These are phyloP conservation scores for Sechiopsis laciniata DNA, from an alignment of 306 rosid species.

Conservation along the genomic window DNA sequence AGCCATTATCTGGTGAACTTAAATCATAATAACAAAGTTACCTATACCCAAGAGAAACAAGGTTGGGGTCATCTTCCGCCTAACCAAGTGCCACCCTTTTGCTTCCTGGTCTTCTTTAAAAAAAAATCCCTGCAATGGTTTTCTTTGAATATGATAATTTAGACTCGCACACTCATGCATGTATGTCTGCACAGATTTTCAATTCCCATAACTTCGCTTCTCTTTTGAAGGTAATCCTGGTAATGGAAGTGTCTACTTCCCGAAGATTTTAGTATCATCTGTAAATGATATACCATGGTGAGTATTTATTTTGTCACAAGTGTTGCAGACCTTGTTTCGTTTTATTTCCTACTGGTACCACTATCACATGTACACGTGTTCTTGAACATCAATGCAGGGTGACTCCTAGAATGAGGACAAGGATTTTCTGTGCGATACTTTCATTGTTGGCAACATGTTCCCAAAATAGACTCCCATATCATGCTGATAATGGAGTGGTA, in stretches of 20 bases:
- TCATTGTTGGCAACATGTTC: slow-evolving; percentile 58
- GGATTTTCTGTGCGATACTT: slow-evolving; percentile 48
- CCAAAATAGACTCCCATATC: slow-evolving; percentile 71
- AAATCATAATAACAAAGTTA: neutral
- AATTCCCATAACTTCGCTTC: slow-evolving; percentile 17
- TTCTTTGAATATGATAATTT: neutral
- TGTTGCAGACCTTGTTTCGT: slow-evolving; percentile 21
- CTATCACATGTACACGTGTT: slow-evolving; percentile 2
- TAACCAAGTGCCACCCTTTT: neutral
- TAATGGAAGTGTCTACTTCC: slow-evolving; percentile 45
- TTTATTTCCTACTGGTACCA: neutral
- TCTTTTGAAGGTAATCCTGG: slow-evolving; percentile 59
- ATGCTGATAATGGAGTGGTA: slow-evolving; percentile 53
- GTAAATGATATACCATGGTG: slow-evolving; percentile 63
- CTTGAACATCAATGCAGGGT: slow-evolving; percentile 44
- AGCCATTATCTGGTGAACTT: neutral
- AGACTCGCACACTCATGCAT: neutral
- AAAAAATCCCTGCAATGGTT: neutral
- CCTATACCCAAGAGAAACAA: neutral
- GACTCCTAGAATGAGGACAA: slow-evolving; percentile 60
- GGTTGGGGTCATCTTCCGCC: neutral
- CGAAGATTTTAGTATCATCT: slow-evolving; percentile 40
- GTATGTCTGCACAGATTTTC: slow-evolving; percentile 9
- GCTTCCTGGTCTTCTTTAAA: neutral
- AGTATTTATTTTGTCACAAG: slow-evolving; percentile 28